Evolutionary conservation across 2,329 filamentous ascomycete species (phyloP).

Genomic region (Colletotrichum lini): DNA sequence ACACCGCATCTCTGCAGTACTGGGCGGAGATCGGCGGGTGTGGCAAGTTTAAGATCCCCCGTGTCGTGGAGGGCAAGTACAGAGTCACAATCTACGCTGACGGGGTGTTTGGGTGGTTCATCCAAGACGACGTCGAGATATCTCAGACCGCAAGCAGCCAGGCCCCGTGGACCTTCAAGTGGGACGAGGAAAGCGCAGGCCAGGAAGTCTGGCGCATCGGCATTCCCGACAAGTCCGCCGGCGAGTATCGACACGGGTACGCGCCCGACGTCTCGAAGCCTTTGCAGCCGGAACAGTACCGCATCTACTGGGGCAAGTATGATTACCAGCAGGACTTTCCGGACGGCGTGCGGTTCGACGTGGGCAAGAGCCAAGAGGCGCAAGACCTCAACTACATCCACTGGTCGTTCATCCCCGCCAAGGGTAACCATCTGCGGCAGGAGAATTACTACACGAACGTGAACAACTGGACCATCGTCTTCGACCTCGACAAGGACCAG

Average conservation of each 20-base stretch:
- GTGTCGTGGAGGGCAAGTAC: conserved; percentile 71
- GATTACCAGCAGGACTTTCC: conserved; percentile 74
- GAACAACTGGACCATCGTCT: conserved; percentile 73
- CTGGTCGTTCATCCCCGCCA: conserved; percentile 74
- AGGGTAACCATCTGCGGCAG: conserved; percentile 62
- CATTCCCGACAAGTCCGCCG: conserved; percentile 72
- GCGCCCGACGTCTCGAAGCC: conserved; percentile 63
- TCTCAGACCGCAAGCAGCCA: conserved; percentile 54
- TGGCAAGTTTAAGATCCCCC: conserved; percentile 66
- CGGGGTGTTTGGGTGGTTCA: conserved; percentile 72
- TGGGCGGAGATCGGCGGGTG: conserved; percentile 67
- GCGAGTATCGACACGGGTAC: conserved; percentile 73
- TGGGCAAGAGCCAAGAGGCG: conserved; percentile 65
- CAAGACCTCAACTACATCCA: conserved; percentile 75
- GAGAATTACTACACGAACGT: conserved; percentile 62
- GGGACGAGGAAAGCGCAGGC: conserved; percentile 69
- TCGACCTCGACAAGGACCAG: conserved; percentile 60
- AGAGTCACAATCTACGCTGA: conserved; percentile 74
- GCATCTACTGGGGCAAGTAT: conserved; percentile 73
- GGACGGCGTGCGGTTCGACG: conserved; percentile 68
- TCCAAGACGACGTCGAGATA: conserved; percentile 65
- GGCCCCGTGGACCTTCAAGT: conserved; percentile 55
- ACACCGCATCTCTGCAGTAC: conserved; percentile 72
- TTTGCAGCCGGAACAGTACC: conserved; percentile 69
- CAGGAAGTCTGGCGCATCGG: conserved; percentile 74